These are phyloP conservation scores for Lactarius hatsudake DNA, from an alignment of 768 basidiomycete species.

Conservation along the genomic window DNA sequence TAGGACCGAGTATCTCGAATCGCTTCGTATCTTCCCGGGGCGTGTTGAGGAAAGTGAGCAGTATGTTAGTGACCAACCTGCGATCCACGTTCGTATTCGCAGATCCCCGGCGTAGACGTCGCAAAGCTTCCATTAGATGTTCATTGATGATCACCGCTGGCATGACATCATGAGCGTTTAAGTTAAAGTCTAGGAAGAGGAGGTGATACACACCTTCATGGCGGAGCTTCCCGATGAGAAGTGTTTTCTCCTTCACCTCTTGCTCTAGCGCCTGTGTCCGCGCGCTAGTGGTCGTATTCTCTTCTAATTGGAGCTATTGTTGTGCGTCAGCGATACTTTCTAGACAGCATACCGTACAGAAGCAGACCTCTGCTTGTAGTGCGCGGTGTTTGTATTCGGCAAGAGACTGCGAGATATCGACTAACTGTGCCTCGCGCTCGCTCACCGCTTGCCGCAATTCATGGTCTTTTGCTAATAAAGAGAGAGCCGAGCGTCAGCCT, in stretches of 20 bases:
- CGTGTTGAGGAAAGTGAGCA: slow-evolving; percentile 85
- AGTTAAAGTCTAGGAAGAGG: slow-evolving; percentile 1
- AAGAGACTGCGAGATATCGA: slow-evolving; percentile 65
- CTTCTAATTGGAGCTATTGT: slow-evolving; percentile 70
- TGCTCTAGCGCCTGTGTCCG: slow-evolving; percentile 75
- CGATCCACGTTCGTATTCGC: slow-evolving; percentile 88
- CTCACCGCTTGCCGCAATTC: slow-evolving; percentile 83
- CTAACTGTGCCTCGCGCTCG: slow-evolving; percentile 76
- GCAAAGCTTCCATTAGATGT: slow-evolving; percentile 96
- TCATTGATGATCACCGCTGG: slow-evolving; percentile 95
- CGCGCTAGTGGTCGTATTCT: slow-evolving; percentile 61
- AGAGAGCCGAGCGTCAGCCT: slow-evolving; percentile 21
- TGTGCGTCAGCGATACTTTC: slow-evolving; percentile 4
- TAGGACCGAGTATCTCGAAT: slow-evolving; percentile 92
- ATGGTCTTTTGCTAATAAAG: slow-evolving; percentile 73
- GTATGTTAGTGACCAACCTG: slow-evolving; percentile 89
- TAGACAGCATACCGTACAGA: background rate
- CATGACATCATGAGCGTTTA: slow-evolving; percentile 13
- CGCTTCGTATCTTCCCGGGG: slow-evolving; percentile 91
- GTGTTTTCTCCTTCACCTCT: slow-evolving; percentile 92
- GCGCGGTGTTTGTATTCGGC: slow-evolving; percentile 92
- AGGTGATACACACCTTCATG: slow-evolving; percentile 73
- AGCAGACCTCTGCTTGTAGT: slow-evolving; percentile 74
- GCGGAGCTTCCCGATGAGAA: slow-evolving; percentile 91
- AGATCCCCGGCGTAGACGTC: slow-evolving; percentile 82